Conservation (phyloP, 2,329 filamentous ascomycete genomes). For the Verticillium isaacii region DNA sequence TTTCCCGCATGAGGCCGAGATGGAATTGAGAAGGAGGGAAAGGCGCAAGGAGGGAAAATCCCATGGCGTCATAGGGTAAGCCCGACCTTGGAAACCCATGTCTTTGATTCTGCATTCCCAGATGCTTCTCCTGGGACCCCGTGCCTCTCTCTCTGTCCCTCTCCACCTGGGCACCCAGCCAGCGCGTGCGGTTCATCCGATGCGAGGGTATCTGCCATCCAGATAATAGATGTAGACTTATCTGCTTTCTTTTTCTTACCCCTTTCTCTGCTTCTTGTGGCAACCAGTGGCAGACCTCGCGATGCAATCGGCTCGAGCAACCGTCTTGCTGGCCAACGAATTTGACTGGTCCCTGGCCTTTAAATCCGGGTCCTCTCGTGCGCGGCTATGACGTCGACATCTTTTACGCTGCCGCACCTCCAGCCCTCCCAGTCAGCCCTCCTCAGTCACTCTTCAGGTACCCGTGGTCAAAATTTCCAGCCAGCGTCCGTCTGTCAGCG, state of each 20-base stretch:
- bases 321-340: not conserved
- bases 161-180: not conserved
- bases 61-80: not conserved
- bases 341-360: not conserved
- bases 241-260: not conserved
- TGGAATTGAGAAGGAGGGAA: not conserved
- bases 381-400: not conserved
- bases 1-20: not conserved
- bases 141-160: not conserved
- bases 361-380: not conserved
- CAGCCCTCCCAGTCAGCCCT: not conserved
- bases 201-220: not conserved
- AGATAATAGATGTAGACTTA: not conserved
- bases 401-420: not conserved
- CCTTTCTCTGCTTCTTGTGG: not conserved
- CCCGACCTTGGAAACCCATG: not conserved
- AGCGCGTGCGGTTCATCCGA: not conserved
- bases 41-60: not conserved
- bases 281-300: not conserved
- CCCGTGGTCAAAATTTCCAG: not conserved
- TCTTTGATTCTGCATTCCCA: slow-evolving; percentile 2
- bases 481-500: not conserved
- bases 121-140: not conserved
- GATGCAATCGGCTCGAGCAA: not conserved
- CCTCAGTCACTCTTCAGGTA: not conserved